These are phyloP conservation scores for Auriscalpium orientale DNA, from an alignment of 768 basidiomycete genomes.

Conservation along the genomic window DNA sequence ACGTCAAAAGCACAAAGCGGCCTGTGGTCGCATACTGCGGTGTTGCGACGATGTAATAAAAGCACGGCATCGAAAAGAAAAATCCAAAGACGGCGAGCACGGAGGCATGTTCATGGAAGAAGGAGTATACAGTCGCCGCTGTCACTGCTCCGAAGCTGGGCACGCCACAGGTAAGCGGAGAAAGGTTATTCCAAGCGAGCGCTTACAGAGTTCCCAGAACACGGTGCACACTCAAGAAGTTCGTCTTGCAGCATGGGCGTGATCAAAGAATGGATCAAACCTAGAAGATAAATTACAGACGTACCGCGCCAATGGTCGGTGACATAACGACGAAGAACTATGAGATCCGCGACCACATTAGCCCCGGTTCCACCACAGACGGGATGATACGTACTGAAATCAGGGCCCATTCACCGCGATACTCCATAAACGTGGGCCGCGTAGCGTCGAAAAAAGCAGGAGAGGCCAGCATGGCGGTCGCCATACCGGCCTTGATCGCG, in stretches of 20 bases:
- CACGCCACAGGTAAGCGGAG: conserved; percentile 5
- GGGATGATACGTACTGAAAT: conserved; percentile 60
- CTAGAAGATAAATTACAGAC: conserved; percentile 18
- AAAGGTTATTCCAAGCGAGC: background rate
- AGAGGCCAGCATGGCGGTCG: conserved; percentile 71
- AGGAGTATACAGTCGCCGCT: conserved; percentile 62
- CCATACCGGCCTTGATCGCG: conserved; percentile 81
- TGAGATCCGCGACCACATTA: background rate
- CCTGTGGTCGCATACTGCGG: conserved; percentile 71
- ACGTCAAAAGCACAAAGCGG: conserved; percentile 77
- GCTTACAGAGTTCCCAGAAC: conserved; percentile 78
- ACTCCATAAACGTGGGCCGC: conserved; percentile 69
- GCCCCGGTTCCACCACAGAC: background rate
- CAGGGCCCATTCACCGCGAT: conserved; percentile 92
- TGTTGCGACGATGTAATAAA: conserved; percentile 77
- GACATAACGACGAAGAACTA: conserved; percentile 89
- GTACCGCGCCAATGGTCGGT: conserved; percentile 79
- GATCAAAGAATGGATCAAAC: conserved; percentile 8
- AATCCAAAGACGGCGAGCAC: conserved; percentile 80
- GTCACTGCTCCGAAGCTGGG: conserved; percentile 69
- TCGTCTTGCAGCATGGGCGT: conserved; percentile 49
- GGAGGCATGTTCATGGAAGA: conserved; percentile 70
- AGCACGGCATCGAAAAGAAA: conserved; percentile 88
- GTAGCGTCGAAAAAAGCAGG: conserved; percentile 85
- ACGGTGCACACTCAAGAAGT: conserved; percentile 77